Percentiles rank a stretch among this genome's conserved stretches.
Conservation (phyloP, 805 yeast genomes). For the Candida patagonica region DNA sequence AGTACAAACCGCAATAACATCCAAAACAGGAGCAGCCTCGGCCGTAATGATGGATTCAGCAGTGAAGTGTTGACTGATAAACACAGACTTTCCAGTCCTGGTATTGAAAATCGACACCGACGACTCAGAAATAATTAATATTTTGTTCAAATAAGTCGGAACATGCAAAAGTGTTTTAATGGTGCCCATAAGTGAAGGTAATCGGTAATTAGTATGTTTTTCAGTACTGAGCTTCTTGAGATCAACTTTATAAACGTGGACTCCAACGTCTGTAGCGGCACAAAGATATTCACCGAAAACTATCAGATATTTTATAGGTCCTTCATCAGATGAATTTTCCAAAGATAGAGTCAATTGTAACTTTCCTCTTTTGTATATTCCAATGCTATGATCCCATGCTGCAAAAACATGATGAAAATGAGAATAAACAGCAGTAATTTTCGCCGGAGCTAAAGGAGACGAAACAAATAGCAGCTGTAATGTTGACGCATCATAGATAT, state of each 20-base stretch:
- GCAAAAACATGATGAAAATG: constrained; percentile 81
- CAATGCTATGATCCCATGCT: constrained; percentile 60
- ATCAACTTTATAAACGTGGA: constrained; percentile 45
- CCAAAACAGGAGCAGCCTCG: constrained; percentile 80
- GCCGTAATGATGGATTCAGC: constrained; percentile 55
- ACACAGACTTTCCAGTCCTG: constrained; percentile 65
- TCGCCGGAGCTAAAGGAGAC: constrained; percentile 59
- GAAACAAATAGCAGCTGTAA: constrained; percentile 81
- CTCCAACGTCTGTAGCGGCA: constrained; percentile 39
- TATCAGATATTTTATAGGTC: constrained; percentile 39
- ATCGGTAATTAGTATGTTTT: constrained; percentile 52
- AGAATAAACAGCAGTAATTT: constrained; percentile 64
- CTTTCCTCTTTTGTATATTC: constrained; percentile 75
- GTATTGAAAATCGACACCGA: constrained; percentile 59
- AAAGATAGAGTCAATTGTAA: constrained; percentile 36
- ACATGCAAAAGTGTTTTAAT: constrained; percentile 68
- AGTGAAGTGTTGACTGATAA: constrained; percentile 39
- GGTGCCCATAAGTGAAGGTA: constrained; percentile 58
- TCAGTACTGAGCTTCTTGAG: constrained; percentile 39
- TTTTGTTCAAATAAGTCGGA: constrained; percentile 85
- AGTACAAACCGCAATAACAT: constrained; percentile 71
- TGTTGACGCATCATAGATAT: constrained; percentile 81
- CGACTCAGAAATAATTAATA: constrained; percentile 69
- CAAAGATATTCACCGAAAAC: constrained; percentile 75
- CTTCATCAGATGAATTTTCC: constrained; percentile 25